These are phyloP conservation scores for Didymella glomerata DNA, from an alignment of 2,329 filamentous ascomycete genomes.

Conservation along the genomic window DNA sequence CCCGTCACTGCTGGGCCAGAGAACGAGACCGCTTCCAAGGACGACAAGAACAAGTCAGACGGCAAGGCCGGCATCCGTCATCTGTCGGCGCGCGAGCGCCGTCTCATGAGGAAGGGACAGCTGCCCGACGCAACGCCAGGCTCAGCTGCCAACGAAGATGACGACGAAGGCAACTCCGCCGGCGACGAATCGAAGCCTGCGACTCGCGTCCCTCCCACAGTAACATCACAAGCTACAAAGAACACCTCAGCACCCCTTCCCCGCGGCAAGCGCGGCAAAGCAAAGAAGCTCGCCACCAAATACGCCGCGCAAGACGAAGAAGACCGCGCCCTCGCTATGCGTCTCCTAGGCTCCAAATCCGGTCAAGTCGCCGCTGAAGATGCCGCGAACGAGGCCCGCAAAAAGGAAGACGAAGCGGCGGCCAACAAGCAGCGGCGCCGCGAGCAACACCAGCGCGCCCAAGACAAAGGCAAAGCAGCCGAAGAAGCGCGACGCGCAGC, in stretches of 20 bases:
- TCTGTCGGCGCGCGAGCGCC: constrained; percentile 51
- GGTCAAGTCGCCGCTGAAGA: constrained; percentile 72
- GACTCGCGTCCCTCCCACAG: constrained; percentile 36
- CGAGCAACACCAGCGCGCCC: constrained; percentile 80
- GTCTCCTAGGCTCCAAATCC: constrained; percentile 81
- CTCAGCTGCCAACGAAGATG: constrained; percentile 29
- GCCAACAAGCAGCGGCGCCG: constrained; percentile 77
- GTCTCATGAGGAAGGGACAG: constrained; percentile 50
- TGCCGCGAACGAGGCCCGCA: constrained; percentile 68
- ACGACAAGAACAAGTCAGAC: constrained; percentile 21
- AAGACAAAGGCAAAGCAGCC: constrained; percentile 77
- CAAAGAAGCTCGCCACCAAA: constrained; percentile 86
- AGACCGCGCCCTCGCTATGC: constrained; percentile 83
- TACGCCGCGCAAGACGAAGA: constrained; percentile 96
- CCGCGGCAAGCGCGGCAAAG: constrained; percentile 81
- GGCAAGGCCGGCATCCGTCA: constrained; percentile 41
- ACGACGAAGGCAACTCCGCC: constrained; percentile 46
- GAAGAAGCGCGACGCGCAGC: constrained; percentile 70
- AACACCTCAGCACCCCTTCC: constrained; percentile 47
- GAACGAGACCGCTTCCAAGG: constrained; percentile 12
- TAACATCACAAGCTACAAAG: constrained; percentile 41
- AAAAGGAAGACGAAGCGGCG: constrained; percentile 75
- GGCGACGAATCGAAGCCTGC: constrained; percentile 29
- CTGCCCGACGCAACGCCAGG: constrained; percentile 25
- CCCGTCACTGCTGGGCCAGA: constrained; percentile 4